Percentiles rank a stretch among this genome's conserved stretches.
Evolutionary conservation across 306 rosid genomes (phyloP).

Genomic region (Senna siamea): DNA sequence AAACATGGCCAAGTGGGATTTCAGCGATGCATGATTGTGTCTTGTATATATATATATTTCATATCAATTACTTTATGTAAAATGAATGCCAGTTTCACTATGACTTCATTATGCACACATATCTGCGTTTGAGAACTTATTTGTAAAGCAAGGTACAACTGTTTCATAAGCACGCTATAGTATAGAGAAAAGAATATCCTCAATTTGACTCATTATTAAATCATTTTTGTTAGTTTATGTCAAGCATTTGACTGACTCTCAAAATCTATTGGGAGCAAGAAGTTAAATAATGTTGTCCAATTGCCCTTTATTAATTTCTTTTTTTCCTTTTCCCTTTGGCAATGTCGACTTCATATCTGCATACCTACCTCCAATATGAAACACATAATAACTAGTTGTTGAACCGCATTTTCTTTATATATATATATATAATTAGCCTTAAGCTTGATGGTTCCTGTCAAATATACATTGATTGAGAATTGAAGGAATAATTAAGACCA

Average conservation of each 20-base stretch:
- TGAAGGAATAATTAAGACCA: slow-evolving; percentile 3
- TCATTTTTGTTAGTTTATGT: slow-evolving; percentile 5
- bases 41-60: neutral
- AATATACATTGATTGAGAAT: slow-evolving; percentile 26
- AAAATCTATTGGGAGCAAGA: neutral
- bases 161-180: neutral
- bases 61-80: neutral
- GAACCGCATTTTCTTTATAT: slow-evolving; percentile 5
- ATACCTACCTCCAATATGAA: slow-evolving; percentile 53
- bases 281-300: neutral
- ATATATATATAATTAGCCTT: neutral
- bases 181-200: slow-evolving; percentile 18
- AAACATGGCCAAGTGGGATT: slow-evolving; percentile 1
- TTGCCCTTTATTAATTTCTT: slow-evolving; percentile 3
- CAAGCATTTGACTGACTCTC: slow-evolving; percentile 16
- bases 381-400: slow-evolving; percentile 47
- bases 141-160: slow-evolving; percentile 12
- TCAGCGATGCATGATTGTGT: neutral
- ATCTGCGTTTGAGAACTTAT: neutral
- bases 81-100: slow-evolving; percentile 2
- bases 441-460: slow-evolving; percentile 32
- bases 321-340: slow-evolving; percentile 29
- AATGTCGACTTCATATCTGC: slow-evolving; percentile 27
- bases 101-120: neutral
- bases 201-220: neutral